Evolutionary conservation across 352 stramenopile genomes (phyloP), one percentile per base, ranked within the genome.

Genomic region (Phytophthora colocasiae): DNA sequence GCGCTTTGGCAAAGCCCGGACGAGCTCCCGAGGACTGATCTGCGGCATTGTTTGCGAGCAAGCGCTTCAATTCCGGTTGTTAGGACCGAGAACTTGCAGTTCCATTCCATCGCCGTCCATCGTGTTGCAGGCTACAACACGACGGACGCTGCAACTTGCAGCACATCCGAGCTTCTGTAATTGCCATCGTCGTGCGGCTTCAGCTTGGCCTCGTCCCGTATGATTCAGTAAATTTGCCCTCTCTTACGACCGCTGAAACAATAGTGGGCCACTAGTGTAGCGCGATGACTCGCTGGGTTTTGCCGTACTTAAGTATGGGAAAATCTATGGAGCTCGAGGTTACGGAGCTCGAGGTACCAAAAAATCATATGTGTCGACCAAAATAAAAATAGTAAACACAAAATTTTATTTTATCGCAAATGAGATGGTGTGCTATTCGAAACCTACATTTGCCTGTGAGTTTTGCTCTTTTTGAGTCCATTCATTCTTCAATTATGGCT

Each of bases 1-100:
- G 10, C 27, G 44, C 44, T 31, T 50, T 50, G 44, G 44, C 44
- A 50, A 50, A 50, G 44, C 44, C 44, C 22, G 44, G 44, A 14
- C 44, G 22, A 4, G 11, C 24, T 50, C 19, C 49, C 7, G 9
- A 11, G 49, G 38, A 43, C 49, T 45, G 31, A 34, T 43, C 14
- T 43, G 49, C 49, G 34, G 49, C 49, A 45, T 40, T 45, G 49
- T 57, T 43, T 57, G 49, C 34, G 49, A 45, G 48, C 49, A 45
- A 57, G 49, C 49, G 49, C 49, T 40, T 32, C 49, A 24, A 57
- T 57, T 57, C 49, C 49, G 49, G 49, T 57, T 32, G 32, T 46
- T 40, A 7, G 49, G 17, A 34, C 31, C 32, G 32, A 29, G 48
- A 39, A 34, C 29, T 57, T 57, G 49, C 49, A 57, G 34, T 45